Evolutionary conservation across 257 asterid species (phyloP), one percentile per base, ranked within the genome.

Genomic region (Ilex aquifolium): DNA sequence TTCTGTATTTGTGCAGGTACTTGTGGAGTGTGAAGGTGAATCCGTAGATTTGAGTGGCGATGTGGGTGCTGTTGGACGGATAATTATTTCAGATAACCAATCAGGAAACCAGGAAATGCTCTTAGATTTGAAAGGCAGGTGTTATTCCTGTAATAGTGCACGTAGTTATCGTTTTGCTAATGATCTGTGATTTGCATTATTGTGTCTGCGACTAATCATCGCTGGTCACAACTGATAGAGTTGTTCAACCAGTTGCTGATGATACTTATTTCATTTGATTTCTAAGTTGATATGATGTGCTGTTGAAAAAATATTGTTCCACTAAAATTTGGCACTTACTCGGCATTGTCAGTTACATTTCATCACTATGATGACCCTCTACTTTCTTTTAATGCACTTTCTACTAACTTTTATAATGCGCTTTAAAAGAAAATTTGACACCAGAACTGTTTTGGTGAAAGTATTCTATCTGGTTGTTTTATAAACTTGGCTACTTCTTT

Each of bases 31-130:
- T 77, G 98, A 91, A 53, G 95, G 96, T 31, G 96, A 91, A 65
- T 77, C 94, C 72, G 74, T 88, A 72, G 98, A 91, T 86, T 82
- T 91, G 79, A 91, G 96, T 71, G 98, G 98, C 68, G 98, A 91
- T 56, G 70, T 84, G 72, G 96, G 98, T 70, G 80, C 95, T 69
- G 95, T 91, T 60, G 96, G 98, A 62, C 77, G 96, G 72, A 67
- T 88, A 48, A 71, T 88, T 50, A 74, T 91, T 73, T 78, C 95
- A 39, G 85, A 91, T 46, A 83, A 68, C 53, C 79, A 86, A 60
- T 86, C 83, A 13, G 76, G 81, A 57, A 79, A 77, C 42, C 89
- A 67, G 48, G 95, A 86, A 57, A 86, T 86, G 96, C 70, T 86
- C 31, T 75, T 88, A 76, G 98, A 91, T 79, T 80, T 91, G 73